These are phyloP conservation scores for Fusarium goolgardi DNA, from an alignment of 2,329 filamentous ascomycete genomes.

Conservation along the genomic window DNA sequence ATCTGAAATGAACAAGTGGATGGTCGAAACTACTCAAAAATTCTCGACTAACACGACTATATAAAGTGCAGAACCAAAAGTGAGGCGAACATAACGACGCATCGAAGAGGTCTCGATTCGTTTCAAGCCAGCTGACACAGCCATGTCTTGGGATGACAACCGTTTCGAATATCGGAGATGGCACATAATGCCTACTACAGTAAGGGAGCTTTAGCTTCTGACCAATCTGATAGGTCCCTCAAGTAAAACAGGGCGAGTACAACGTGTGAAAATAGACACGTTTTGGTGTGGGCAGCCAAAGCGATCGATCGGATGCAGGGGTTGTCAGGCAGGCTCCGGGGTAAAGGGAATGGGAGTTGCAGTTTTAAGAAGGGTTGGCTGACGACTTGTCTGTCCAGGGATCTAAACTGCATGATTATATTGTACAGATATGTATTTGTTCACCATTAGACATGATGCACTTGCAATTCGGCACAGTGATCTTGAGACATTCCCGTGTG, in stretches of 20 bases:
- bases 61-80: constrained; percentile 3
- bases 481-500: neutral
- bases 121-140: neutral
- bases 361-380: neutral
- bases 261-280: constrained; percentile 2
- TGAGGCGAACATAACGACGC: constrained; percentile 19
- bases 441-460: neutral
- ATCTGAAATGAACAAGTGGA: neutral
- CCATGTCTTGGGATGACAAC: constrained; percentile 15
- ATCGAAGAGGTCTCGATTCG: neutral
- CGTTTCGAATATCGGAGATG: constrained; percentile 13
- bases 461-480: neutral
- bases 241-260: constrained; percentile 22
- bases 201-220: neutral
- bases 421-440: neutral
- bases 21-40: neutral
- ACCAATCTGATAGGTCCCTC: neutral
- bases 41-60: constrained; percentile 1
- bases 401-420: neutral
- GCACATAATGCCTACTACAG: neutral
- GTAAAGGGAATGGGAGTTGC: constrained; percentile 7
- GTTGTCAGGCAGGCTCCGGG: neutral
- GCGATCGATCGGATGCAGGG: constrained; percentile 23
- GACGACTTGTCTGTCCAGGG: constrained; percentile 18
- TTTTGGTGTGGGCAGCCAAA: constrained; percentile 20